Evolutionary conservation across 495 filamentous ascomycete genomes (phyloP), one percentile per base, ranked within the genome.

Genomic region (Pseudomonodictys pantanalensis): DNA sequence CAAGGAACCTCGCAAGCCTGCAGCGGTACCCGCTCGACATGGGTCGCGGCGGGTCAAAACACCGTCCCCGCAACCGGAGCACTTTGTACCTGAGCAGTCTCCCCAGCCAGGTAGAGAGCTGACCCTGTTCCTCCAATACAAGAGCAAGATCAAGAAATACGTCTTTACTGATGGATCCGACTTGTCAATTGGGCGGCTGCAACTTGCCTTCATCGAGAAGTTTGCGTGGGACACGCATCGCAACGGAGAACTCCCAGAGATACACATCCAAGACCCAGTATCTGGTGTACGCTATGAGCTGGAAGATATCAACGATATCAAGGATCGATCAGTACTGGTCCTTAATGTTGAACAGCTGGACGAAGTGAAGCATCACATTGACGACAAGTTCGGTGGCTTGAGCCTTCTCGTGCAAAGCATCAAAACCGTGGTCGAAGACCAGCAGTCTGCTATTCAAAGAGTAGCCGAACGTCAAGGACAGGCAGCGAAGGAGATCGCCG

Each of bases 161-260:
- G 83, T 96, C 7, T 81, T 98, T 10, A 75, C 88, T 1, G 92
- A 92, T 66, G 92, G 91, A 3, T 86, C 84, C 9, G 90, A 88
- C 42, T 77, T 98, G 15, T 91, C 91, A 18, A 85, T 96, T 52
- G 90, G 88, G 9, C 82, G 91, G 10, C 74, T 98, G 54, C 93
- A 97, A 68, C 80, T 97, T 29, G 92, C 92, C n/a, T 98, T 98
- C 71, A 98, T 98, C 64, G 95, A 97, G 62, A 97, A 97, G 66
- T 98, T 98, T 67, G 91, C 91, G 6, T 98, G 95, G 91, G 97
- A 93, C 64, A 95, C 91, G 0, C 92, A 96, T 62, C 89, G 86
- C 65, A 92, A 97, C 69, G 93, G 95, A 22, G 93, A 98, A 67
- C 77, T 98, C 26, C 93, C 93, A 0, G 93, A 97, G 66, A 96